phyloP scores from a whole-genome alignment of 2,329 filamentous ascomycete species.

The Aspergillus tanneri region DNA sequence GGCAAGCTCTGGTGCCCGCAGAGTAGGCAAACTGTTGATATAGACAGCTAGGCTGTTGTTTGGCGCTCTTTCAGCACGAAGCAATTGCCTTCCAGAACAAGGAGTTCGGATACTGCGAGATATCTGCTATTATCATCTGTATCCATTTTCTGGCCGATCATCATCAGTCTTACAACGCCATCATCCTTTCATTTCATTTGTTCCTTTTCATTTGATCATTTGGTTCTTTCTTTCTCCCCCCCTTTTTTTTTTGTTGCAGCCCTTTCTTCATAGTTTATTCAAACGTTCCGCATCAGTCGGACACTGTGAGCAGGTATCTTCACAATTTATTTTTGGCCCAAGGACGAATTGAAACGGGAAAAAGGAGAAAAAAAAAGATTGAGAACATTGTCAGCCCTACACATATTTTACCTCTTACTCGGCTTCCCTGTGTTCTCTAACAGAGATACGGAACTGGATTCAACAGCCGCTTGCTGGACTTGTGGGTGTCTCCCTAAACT shows the following conservation, averaged over 20 bases:
- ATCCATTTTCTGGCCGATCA: slow-evolving; percentile 21
- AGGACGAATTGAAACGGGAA: slow-evolving; percentile 4
- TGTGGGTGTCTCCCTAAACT: slow-evolving; percentile 21
- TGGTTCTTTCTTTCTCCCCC: slow-evolving; percentile 20
- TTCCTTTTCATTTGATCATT: slow-evolving; percentile 13
- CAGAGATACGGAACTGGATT: slow-evolving; percentile 19
- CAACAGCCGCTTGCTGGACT: slow-evolving; percentile 34
- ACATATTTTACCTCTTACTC: slow-evolving; percentile 12
- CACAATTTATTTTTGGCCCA: slow-evolving; percentile 17
- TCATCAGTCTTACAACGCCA: slow-evolving; percentile 18
- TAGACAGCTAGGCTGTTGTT: not conserved
- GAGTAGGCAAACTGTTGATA: not conserved
- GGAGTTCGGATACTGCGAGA: not conserved
- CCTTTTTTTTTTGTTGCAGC: slow-evolving; percentile 19
- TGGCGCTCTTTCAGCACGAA: not conserved
- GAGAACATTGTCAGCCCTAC: not conserved
- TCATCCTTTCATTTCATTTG: slow-evolving; percentile 14
- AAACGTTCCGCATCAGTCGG: slow-evolving; percentile 37
- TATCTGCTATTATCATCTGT: slow-evolving; percentile 2
- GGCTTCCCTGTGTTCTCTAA: slow-evolving; percentile 17
- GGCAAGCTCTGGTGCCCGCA: not conserved
- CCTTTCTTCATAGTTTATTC: slow-evolving; percentile 23
- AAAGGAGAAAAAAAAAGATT: slow-evolving; percentile 14
- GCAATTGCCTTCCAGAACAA: not conserved
- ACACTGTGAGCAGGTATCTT: slow-evolving; percentile 39